Base-by-base conservation (phyloP, 176 grass and related monocot species). In the Hyparrhenia diplandra region DNA sequence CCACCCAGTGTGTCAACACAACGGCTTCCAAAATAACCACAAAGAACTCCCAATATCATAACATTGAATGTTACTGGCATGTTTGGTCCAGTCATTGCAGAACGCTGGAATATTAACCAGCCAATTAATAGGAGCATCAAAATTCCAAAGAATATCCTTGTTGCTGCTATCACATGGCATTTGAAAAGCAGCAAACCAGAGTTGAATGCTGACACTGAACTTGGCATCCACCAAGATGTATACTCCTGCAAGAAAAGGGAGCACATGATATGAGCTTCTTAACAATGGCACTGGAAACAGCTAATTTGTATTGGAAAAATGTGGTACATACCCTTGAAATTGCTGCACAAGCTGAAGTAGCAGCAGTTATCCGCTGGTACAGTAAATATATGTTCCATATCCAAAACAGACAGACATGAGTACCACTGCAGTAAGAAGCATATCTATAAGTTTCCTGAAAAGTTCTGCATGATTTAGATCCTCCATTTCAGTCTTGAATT, bases 11-110 rank as follows among this genome's bases (percentile, higher is more conserved):
- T 87, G 45, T 98, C 96, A 0, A 98, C 86, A 42, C 96, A 98
- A 42, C 77, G n/a, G 69, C 90, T 98, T 87, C 96, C 96, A 35
- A 74, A 54, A 73, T 87, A 91, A 65, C 92, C 92, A 82, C 90
- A 95, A 63, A 93, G 30, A 76, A 84, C 84, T 79, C 84, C 92
- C 78, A 98, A 75, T 65, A 98, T 51, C 75, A 89, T 80, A 67
- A 80, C 72, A 39, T 94, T 98, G 80, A 95, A 98, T 23, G 92
- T 95, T 81, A 95, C 72, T 42, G 96, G 92, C 96, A 98, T 98
- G 51, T 68, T 88, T 32, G 88, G 37, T 73, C 92, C 90, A 6
- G 86, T 80, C 43, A 80, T 65, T 73, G 79, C 69, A 29, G 92
- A 89, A 27, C 91, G 83, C 65, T 93, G 88, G 62, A 91, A 82